A percentile compares a stretch with the other conserved stretches of the same genome.
phyloP scores from a whole-genome alignment of 345 rosid genomes.

The Toxicodendron radicans region DNA sequence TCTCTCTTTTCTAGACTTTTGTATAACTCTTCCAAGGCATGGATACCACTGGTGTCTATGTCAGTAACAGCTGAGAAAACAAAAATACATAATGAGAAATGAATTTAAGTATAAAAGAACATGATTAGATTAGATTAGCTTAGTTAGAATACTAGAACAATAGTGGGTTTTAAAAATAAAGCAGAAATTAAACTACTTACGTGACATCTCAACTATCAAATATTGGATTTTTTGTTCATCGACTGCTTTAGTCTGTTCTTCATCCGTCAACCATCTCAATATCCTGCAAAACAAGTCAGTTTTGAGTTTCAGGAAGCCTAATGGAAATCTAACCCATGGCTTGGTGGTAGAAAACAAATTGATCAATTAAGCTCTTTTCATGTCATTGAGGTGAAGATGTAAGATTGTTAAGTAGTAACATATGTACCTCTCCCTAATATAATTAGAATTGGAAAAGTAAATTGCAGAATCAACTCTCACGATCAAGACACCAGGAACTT shows the following conservation, averaged over 20 bases:
- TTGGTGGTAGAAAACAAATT: no score
- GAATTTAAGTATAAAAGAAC: not conserved
- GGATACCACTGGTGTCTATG: constrained; percentile 92
- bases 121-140: no score
- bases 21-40: constrained; percentile 68
- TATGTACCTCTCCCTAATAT: constrained; percentile 75
- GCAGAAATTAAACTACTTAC: constrained; percentile 37
- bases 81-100: not conserved
- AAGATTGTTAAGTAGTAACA: not conserved
- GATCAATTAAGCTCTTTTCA: no score
- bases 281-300: constrained; percentile 46
- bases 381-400: no score
- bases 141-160: no score
- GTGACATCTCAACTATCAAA: constrained; percentile 85
- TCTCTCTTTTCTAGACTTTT: constrained; percentile 69
- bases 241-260: constrained; percentile 51
- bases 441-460: constrained; percentile 95
- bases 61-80: constrained; percentile 69
- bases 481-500: constrained; percentile 70
- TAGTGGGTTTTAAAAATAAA: not conserved
- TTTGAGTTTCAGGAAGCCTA: not conserved
- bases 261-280: constrained; percentile 84
- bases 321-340: not conserved
- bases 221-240: constrained; percentile 44
- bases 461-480: constrained; percentile 95